Conservation (phyloP, 2,329 filamentous ascomycete species). For the Penicillium sp. region DNA sequence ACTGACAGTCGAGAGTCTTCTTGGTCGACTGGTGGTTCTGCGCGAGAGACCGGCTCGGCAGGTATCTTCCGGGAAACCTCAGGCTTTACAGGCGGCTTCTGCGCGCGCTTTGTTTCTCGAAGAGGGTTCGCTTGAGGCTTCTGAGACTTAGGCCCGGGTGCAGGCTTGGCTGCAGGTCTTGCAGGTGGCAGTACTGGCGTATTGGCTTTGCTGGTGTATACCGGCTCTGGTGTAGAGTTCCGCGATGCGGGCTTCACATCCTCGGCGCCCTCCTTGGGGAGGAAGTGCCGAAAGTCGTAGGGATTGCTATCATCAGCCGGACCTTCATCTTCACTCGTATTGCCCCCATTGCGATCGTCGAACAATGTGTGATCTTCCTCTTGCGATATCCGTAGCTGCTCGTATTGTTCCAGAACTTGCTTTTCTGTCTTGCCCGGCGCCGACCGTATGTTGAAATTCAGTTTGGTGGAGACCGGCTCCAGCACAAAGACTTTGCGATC, state of each 20-base stretch:
- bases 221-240: slow-evolving; percentile 43
- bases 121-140: slow-evolving; percentile 41
- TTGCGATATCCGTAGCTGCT: slow-evolving; percentile 60
- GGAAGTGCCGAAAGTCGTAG: slow-evolving; percentile 55
- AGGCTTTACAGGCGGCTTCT: slow-evolving; percentile 29
- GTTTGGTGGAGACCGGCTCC: slow-evolving; percentile 77
- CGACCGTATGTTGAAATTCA: slow-evolving; percentile 82
- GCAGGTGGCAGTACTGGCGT: slow-evolving; percentile 41
- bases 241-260: slow-evolving; percentile 41
- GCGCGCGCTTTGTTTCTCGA: slow-evolving; percentile 33
- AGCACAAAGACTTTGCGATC: slow-evolving; percentile 75
- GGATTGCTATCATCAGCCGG: slow-evolving; percentile 51
- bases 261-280: slow-evolving; percentile 45
- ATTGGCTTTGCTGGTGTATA: slow-evolving; percentile 36
- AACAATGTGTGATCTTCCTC: slow-evolving; percentile 42
- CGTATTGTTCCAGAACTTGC: slow-evolving; percentile 67
- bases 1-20: slow-evolving; percentile 35
- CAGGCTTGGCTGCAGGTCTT: slow-evolving; percentile 33
- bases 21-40: slow-evolving; percentile 29
- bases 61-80: slow-evolving; percentile 16
- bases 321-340: slow-evolving; percentile 46
- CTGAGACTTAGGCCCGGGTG: slow-evolving; percentile 34
- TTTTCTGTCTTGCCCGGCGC: slow-evolving; percentile 69
- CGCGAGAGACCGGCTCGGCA: slow-evolving; percentile 28
- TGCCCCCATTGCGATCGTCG: slow-evolving; percentile 38